These are phyloP conservation scores for Cylindrotheca closterium DNA, from an alignment of 108 stramenopile genomes.

Conservation along the genomic window DNA sequence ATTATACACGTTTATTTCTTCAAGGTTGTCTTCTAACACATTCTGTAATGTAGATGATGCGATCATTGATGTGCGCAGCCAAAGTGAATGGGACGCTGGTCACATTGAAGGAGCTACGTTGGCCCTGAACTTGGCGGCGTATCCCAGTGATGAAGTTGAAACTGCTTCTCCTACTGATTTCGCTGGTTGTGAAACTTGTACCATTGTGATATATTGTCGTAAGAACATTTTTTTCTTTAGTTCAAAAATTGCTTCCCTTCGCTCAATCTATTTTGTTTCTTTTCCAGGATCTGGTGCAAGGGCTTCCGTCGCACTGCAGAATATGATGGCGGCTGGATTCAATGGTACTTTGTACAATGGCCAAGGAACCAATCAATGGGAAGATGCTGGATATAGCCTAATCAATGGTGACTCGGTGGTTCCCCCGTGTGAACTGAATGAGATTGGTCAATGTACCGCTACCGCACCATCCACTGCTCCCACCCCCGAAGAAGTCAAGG, in stretches of 20 bases:
- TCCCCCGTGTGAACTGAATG: neutral
- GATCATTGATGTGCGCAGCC: slow-evolving; percentile 26
- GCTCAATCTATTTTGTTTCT: too few species aligned
- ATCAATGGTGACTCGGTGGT: neutral
- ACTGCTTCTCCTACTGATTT: neutral
- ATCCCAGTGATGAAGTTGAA: neutral
- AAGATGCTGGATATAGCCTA: slow-evolving; percentile 21
- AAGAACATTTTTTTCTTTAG: too few species aligned
- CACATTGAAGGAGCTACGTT: slow-evolving; percentile 19
- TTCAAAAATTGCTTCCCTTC: too few species aligned
- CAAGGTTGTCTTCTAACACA: too few species aligned
- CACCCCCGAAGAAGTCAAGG: too few species aligned
- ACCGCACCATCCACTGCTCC: neutral
- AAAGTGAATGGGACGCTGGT: slow-evolving; percentile 22
- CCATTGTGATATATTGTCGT: slow-evolving; percentile 21
- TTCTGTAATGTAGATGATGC: slow-evolving; percentile 14
- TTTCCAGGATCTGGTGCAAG: slow-evolving; percentile 6
- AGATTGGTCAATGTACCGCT: neutral
- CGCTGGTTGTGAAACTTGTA: neutral
- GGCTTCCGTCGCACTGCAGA: slow-evolving; percentile 10
- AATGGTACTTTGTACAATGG: slow-evolving; percentile 32
- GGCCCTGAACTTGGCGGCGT: neutral
- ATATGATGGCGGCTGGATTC: slow-evolving; percentile 16
- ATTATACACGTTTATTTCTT: too few species aligned
- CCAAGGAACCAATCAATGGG: slow-evolving; percentile 23